These are phyloP conservation scores for Xanthoceras sorbifolium DNA, from an alignment of 345 rosid species.

Conservation along the genomic window DNA sequence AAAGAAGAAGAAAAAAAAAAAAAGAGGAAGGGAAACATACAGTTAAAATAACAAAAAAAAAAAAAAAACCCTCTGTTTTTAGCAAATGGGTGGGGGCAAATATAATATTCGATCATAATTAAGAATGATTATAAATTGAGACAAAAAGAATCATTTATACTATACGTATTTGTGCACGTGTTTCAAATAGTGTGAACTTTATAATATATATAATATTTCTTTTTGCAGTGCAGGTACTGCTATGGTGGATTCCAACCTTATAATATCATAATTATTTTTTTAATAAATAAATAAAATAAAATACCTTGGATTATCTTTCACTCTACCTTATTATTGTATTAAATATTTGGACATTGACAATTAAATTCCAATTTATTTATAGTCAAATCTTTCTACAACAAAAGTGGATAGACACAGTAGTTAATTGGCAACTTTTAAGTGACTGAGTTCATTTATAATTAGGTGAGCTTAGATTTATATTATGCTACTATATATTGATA, in stretches of 20 bases:
- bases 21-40: not conserved
- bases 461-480: too few relatives aligned
- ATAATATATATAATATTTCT: not conserved
- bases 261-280: not conserved
- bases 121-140: conserved; percentile 3
- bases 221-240: not conserved
- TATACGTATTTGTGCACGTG: conserved; percentile 9
- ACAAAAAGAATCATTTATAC: conserved; percentile 12
- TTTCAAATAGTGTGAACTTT: not conserved
- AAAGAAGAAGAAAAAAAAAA: too few relatives aligned
- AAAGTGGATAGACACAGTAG: not conserved
- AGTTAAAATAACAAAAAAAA: too few relatives aligned
- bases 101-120: conserved; percentile 15
- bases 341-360: not conserved
- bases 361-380: not conserved
- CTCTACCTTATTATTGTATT: not conserved
- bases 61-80: too few relatives aligned
- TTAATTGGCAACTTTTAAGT: too few relatives aligned
- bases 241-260: conserved; percentile 17
- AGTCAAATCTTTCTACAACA: not conserved
- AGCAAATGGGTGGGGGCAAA: not conserved
- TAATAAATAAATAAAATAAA: not conserved
- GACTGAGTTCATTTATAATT: too few relatives aligned
- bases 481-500: too few relatives aligned
- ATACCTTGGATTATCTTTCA: not conserved